Evolutionary conservation across 208 protist genomes (phyloP).

Genomic region (Leishmania tropica): DNA sequence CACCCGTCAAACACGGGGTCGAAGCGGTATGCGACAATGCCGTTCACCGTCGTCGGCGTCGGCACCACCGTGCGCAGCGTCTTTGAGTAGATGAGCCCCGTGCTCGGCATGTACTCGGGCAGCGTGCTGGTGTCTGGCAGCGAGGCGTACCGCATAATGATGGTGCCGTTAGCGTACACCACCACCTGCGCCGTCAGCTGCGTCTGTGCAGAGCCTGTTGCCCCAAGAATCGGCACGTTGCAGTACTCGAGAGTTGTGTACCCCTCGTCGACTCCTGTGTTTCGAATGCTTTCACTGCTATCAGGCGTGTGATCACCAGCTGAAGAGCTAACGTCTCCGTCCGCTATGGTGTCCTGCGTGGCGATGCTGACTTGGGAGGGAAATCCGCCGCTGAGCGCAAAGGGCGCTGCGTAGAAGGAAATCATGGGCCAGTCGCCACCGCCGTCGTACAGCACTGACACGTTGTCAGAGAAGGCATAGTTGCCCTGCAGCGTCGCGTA

Average conservation of each 20-base stretch:
- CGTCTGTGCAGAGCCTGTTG: background rate
- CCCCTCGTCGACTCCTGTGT: too few relatives aligned
- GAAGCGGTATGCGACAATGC: slow-evolving; percentile 29
- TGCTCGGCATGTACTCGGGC: slow-evolving; percentile 2
- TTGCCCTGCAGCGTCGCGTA: too few relatives aligned
- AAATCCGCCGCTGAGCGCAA: too few relatives aligned
- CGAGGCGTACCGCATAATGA: slow-evolving; percentile 56
- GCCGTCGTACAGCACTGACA: too few relatives aligned
- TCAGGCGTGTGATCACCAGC: too few relatives aligned
- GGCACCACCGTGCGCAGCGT: slow-evolving; percentile 24
- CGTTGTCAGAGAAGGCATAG: too few relatives aligned
- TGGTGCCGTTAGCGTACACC: slow-evolving; percentile 42
- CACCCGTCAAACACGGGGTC: slow-evolving; percentile 22
- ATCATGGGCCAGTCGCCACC: slow-evolving; percentile 45
- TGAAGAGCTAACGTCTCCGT: too few relatives aligned
- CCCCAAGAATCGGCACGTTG: background rate
- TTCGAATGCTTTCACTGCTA: too few relatives aligned
- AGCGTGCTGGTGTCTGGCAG: slow-evolving; percentile 12
- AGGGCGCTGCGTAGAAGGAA: slow-evolving; percentile 23
- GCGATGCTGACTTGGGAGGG: too few relatives aligned
- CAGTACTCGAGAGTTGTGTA: too few relatives aligned
- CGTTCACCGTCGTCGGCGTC: slow-evolving; percentile 21
- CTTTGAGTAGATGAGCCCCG: slow-evolving; percentile 23
- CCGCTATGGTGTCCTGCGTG: too few relatives aligned
- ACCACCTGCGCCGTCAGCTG: slow-evolving; percentile 51